phyloP scores from a whole-genome alignment of 176 grass and related monocot species.

The Typha latifolia region DNA sequence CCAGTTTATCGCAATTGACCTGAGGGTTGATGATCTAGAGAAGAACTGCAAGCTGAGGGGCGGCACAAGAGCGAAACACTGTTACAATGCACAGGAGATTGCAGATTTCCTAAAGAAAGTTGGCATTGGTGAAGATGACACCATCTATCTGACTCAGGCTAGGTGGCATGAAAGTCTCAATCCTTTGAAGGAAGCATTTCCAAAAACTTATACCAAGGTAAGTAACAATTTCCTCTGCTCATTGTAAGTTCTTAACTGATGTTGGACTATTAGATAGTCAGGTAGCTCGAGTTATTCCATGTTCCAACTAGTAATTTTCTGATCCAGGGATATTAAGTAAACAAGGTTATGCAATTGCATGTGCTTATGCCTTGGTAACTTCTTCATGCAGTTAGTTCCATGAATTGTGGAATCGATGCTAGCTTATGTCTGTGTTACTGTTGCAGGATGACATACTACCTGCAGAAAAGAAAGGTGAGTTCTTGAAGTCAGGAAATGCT shows the following conservation, averaged over 20 bases:
- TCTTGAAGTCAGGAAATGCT: conserved; percentile 15
- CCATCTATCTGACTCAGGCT: conserved; percentile 77
- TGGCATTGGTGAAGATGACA: conserved; percentile 44
- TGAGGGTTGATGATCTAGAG: conserved; percentile 49
- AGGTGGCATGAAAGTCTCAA: conserved; percentile 61
- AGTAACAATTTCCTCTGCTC: neutral
- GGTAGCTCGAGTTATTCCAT: too few species aligned
- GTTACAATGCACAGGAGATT: conserved; percentile 58
- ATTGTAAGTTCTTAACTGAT: too few species aligned
- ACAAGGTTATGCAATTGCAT: too few species aligned
- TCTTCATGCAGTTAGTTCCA: too few species aligned
- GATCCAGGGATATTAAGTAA: too few species aligned
- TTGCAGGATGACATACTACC: conserved; percentile 37
- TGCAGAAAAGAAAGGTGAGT: conserved; percentile 17
- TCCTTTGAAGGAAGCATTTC: conserved; percentile 55
- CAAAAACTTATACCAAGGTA: conserved; percentile 82
- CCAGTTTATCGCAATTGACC: conserved; percentile 45
- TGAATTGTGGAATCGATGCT: too few species aligned
- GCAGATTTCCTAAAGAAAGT: conserved; percentile 51
- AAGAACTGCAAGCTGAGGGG: conserved; percentile 50
- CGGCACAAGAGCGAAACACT: conserved; percentile 46
- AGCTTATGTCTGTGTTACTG: neutral
- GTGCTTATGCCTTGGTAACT: too few species aligned
- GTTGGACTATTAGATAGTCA: too few species aligned
- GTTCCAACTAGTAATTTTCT: too few species aligned